Base-by-base conservation (phyloP, 1,284 basidiomycete species). In the Fistulina hepatica region DNA sequence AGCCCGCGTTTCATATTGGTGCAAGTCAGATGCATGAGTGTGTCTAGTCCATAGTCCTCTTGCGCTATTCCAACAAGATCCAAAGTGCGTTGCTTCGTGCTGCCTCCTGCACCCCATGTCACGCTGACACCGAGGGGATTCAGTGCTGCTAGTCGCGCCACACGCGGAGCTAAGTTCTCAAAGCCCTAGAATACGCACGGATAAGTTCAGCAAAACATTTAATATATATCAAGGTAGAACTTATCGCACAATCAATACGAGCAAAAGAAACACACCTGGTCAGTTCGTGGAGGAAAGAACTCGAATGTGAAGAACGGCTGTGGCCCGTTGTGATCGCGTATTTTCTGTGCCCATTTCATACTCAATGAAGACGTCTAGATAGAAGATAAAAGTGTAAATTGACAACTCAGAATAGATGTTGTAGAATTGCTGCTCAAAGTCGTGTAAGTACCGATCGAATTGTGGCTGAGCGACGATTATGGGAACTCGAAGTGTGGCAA, bases 101-200 rank as follows among this genome's bases (percentile, higher is more conserved):
- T 79, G 0, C 95, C 93, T n/a, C 93, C 91, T 0, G 93, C 91
- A 34, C 93, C 93, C 93, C 93, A 97, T 50, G 93, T 97, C 24
- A 97, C 73, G 50, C 82, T 90, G 48, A 93, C 71, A 21, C 82
- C 86, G 9, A 90, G 61, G 9, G 90, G 90, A 13, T 76, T 64
- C 21, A 89, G 62, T 4, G 65, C 54, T 22, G 77, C 64, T 35
- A 95, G 64, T 36, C 90, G 73, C 21, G 75, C 72, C 47, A 89
- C 85, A 44, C 93, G 79, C 45, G 81, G 66, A 44, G 89, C 65
- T 19, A 94, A 67, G 57, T 94, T 94, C 51, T 84, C 79, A 52
- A 85, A 86, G 44, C 86, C 93, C 76, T 88, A 57, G 20, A 46
- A 48, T 51, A 20, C 41, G 34, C n/a, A n/a, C n/a, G n/a, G n/a